These are phyloP conservation scores for Bimuria novae-zelandiae DNA, from an alignment of 2,329 filamentous ascomycete genomes.

Conservation along the genomic window DNA sequence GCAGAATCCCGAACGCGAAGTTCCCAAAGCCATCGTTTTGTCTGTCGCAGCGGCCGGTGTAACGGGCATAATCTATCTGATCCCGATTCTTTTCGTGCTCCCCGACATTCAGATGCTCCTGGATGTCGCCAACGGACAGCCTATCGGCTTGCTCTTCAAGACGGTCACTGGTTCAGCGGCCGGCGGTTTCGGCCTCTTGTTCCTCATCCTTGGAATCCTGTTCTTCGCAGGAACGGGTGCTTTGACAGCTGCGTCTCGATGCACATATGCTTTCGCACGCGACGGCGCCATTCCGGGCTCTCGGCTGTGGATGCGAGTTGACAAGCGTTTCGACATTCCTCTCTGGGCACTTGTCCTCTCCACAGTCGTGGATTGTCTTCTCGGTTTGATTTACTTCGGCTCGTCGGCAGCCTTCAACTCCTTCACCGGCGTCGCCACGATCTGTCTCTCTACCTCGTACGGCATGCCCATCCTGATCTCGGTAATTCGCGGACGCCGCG, in stretches of 20 bases:
- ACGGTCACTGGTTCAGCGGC: conserved; percentile 72
- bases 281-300: conserved; percentile 76
- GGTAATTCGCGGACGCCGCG: conserved; percentile 67
- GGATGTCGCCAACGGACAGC: conserved; percentile 70
- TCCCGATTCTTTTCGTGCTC: conserved; percentile 77
- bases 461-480: conserved; percentile 76
- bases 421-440: conserved; percentile 79
- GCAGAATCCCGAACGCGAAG: conserved; percentile 69
- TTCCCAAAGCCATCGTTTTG: conserved; percentile 72
- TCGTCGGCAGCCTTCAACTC: conserved; percentile 77
- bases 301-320: conserved; percentile 67
- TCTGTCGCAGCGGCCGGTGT: conserved; percentile 69
- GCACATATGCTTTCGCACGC: conserved; percentile 76
- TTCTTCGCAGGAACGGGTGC: conserved; percentile 78
- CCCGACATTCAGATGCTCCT: conserved; percentile 69
- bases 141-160: conserved; percentile 77
- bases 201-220: conserved; percentile 76
- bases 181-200: conserved; percentile 75
- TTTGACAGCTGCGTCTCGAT: conserved; percentile 73
- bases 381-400: conserved; percentile 80
- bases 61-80: conserved; percentile 69
- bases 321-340: conserved; percentile 69
- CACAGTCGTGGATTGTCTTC: conserved; percentile 68
- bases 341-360: conserved; percentile 72
- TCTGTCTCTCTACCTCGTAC: conserved; percentile 76